Base-by-base conservation (phyloP, 1,284 basidiomycete genomes). In the Cutaneotrichosporon sp. region DNA sequence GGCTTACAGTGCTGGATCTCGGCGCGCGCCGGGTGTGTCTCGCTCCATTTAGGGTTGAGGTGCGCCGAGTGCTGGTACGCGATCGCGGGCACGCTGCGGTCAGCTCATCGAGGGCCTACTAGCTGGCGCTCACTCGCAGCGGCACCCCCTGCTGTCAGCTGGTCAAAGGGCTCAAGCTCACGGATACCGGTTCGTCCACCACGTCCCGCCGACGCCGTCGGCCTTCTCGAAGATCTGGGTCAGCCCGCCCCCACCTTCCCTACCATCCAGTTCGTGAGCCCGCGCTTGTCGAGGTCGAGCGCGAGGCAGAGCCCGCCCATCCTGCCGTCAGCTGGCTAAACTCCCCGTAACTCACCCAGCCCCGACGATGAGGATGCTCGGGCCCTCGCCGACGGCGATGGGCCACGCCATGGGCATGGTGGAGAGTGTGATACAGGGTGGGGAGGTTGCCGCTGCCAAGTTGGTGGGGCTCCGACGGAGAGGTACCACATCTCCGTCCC, bases 191-290 rank as follows among this genome's bases (percentile, higher is more conserved):
- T 65, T 65, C 31, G 46, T 45, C 24, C 55, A 65, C 63, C 63
- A 65, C 5, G 63, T 65, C 24, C 63, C 63, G 24, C 63, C 63
- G 14, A 65, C 57, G 22, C 54, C 63, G 25, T 43, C 60, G 16
- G 58, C 56, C 29, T 54, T 60, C 33, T 65, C 63, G 43, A 59
- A 42, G 3, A 59, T 47, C 60, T 62, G 47, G 8, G 18, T 56
- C 55, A 56, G 55, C 10, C n/a, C 27, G 14, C 7, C 14, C n/a
- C 33, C 20, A 4, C n/a, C 31, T 22, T 4, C 9, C 10, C 14
- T 34, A 63, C 62, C 22, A 54, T 46, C 63, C 63, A 65, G 63
- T 65, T 65, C 18, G 63, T 58, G 34, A 65, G 31, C 6, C 56
- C 56, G 27, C 34, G 36, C 36, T 49, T 38, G 29, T 65, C 63